These are phyloP conservation scores for Candida qinlingensis DNA, from an alignment of 805 yeast genomes.

Conservation along the genomic window DNA sequence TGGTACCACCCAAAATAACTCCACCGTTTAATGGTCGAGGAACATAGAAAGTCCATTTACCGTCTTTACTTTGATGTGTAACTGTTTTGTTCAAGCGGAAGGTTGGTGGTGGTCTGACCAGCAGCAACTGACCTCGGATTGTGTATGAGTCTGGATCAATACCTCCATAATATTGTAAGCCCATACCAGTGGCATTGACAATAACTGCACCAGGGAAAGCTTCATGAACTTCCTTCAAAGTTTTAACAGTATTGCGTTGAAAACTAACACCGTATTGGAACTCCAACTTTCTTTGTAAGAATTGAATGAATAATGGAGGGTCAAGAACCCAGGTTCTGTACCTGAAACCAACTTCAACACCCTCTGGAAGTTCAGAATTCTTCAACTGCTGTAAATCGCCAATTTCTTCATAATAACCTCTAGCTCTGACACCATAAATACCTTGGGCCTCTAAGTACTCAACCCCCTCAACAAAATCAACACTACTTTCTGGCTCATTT, in stretches of 20 bases:
- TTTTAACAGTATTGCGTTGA: slow-evolving; percentile 28
- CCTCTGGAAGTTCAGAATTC: slow-evolving; percentile 30
- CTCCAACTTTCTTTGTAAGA: slow-evolving; percentile 34
- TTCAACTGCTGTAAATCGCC: slow-evolving; percentile 18
- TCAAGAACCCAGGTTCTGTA: slow-evolving; percentile 60
- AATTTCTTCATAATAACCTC: slow-evolving; percentile 22
- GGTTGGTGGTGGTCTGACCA: slow-evolving; percentile 41
- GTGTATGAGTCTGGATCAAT: slow-evolving; percentile 43
- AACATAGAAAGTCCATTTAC: slow-evolving; percentile 60
- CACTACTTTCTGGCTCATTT: slow-evolving; percentile 46
- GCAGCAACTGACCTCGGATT: slow-evolving; percentile 67
- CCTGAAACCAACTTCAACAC: slow-evolving; percentile 40
- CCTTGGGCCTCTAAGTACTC: slow-evolving; percentile 46
- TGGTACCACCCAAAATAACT: slow-evolving; percentile 68
- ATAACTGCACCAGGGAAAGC: slow-evolving; percentile 31
- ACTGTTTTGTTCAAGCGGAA: slow-evolving; percentile 40
- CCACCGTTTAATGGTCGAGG: slow-evolving; percentile 55
- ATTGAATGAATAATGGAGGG: slow-evolving; percentile 52
- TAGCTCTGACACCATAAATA: slow-evolving; percentile 12
- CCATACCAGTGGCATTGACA: slow-evolving; percentile 60
- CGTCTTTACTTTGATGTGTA: slow-evolving; percentile 48
- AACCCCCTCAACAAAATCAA: slow-evolving; percentile 47
- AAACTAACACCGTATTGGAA: slow-evolving; percentile 31
- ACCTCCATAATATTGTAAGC: slow-evolving; percentile 53
- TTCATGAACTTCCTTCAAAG: slow-evolving; percentile 37